Base-by-base conservation (phyloP, 352 stramenopile genomes). In the Phytophthora sojae region DNA sequence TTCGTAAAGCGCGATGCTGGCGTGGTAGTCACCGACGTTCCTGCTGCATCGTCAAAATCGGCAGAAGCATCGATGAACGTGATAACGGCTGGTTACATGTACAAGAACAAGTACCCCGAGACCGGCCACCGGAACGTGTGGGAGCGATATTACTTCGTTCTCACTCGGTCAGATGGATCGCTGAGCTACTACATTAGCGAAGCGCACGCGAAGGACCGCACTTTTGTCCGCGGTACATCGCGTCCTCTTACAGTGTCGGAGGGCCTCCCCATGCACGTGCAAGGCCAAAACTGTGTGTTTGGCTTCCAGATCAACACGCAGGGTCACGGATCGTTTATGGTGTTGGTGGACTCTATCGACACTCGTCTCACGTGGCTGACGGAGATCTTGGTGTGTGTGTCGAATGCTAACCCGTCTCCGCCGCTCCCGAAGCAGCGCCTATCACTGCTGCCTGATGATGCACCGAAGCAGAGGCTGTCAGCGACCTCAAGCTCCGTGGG, bases 291-390 rank as follows among this genome's bases (percentile, higher is more conserved):
- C 68, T 83, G 64, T 32, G 88, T 93, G 6, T 94, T 91, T 54
- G 89, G 88, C 8, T 95, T 96, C 67, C 89, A 95, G 73, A 91
- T 96, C 73, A 95, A 92, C 69, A 96, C 89, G 4, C 86, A 96
- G 64, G 89, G 89, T 26, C 89, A 96, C 55, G 89, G 89, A 32
- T 74, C 85, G 12, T 95, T 96, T 61, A 92, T 93, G 83, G 85
- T 96, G 4, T 69, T 95, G 32, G 89, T 96, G 6, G 88, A 96
- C 71, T 95, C 89, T 49, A 93, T 94, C 51, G 86, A 93, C 63
- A 91, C 89, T 65, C 86, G 89, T 4, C 79, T 94, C 25, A 81
- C 84, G 50, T 96, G 89, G 89, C 73, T 95, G 25, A 93, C 86
- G 35, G 88, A 96, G 71, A 91, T 96, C 11, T 72, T 90, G 26